Conservation (phyloP, 257 asterid genomes). For the Salvia rosmarinus region DNA sequence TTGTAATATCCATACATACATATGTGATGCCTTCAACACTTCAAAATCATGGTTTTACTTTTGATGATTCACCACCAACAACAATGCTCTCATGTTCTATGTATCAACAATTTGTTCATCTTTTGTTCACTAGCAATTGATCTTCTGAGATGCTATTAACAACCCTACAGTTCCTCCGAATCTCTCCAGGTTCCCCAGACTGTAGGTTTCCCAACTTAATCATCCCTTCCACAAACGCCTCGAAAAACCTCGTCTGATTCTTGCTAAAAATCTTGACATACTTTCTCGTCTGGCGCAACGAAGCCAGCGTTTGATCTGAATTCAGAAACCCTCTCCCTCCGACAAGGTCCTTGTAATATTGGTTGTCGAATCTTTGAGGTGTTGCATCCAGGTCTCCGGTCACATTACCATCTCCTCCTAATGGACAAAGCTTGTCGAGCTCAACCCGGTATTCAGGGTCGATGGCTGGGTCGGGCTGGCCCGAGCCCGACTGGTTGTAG, state of each 20-base stretch:
- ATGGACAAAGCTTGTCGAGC: slow-evolving; percentile 67
- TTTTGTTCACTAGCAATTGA: no score
- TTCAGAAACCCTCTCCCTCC: slow-evolving; percentile 78
- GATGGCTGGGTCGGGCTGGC: no score
- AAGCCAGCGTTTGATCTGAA: slow-evolving; percentile 71
- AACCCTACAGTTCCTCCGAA: slow-evolving; percentile 66
- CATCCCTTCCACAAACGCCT: slow-evolving; percentile 75
- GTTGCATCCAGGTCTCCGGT: slow-evolving; percentile 78
- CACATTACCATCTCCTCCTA: slow-evolving; percentile 66
- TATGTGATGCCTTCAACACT: no score
- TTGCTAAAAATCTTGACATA: slow-evolving; percentile 56
- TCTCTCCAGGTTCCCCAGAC: no score
- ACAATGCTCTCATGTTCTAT: no score
- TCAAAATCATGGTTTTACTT: no score
- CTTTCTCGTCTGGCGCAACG: slow-evolving; percentile 49
- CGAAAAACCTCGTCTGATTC: slow-evolving; percentile 46
- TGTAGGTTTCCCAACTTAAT: slow-evolving; percentile 72
- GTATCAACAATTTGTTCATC: no score
- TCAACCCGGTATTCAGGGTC: no score
- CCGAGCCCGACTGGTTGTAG: no score
- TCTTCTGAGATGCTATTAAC: slow-evolving; percentile 41
- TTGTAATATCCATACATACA: no score
- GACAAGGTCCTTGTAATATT: slow-evolving; percentile 71
- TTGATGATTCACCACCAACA: no score
- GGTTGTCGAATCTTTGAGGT: slow-evolving; percentile 72